Percentiles rank a stretch among this genome's conserved stretches.
These are phyloP conservation scores for Carex pumila DNA, from an alignment of 176 grass and related monocot genomes.

Conservation along the genomic window DNA sequence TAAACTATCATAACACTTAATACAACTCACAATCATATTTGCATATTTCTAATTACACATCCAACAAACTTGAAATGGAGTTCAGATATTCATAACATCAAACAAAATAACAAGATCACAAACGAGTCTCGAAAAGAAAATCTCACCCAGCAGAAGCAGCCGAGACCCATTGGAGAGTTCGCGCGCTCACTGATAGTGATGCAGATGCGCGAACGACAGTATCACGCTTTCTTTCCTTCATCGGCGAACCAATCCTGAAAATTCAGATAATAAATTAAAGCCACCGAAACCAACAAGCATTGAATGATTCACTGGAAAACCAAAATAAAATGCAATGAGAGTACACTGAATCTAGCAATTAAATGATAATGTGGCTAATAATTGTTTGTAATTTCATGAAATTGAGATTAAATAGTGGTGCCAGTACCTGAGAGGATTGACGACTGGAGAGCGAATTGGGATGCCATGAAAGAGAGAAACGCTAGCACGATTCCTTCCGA, in stretches of 20 bases:
- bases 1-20: background rate
- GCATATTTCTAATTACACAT: background rate
- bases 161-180: constrained; percentile 71
- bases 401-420: background rate
- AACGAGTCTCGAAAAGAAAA: background rate
- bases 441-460: background rate
- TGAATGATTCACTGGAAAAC: background rate
- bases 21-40: background rate
- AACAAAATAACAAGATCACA: background rate
- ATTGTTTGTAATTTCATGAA: background rate
- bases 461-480: background rate
- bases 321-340: background rate
- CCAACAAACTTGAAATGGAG: background rate
- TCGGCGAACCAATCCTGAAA: constrained; percentile 17
- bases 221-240: constrained; percentile 1
- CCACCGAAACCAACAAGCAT: background rate
- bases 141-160: constrained; percentile 63
- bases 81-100: background rate
- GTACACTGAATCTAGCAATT: background rate
- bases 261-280: background rate
- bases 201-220: constrained; percentile 39
- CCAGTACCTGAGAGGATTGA: constrained; percentile 14
- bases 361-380: background rate
- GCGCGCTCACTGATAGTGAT: constrained; percentile 35
- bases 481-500: background rate